Evolutionary conservation across 2,329 filamentous ascomycete species (phyloP).

Genomic region (Fusarium lyarnte): DNA sequence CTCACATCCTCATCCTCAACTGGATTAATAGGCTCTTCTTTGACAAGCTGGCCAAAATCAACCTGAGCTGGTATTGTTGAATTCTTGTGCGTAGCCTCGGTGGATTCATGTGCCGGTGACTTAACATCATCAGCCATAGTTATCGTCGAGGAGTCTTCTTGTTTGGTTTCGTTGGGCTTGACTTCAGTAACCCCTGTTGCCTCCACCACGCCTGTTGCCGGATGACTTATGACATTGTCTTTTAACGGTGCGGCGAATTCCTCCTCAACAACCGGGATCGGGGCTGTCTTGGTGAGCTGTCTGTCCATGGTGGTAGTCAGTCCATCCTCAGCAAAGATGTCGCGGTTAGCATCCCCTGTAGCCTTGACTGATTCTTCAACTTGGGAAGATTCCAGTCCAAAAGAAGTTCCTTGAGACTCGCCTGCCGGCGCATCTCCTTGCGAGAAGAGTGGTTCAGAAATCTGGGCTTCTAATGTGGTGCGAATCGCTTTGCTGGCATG

Average conservation of each 20-base stretch:
- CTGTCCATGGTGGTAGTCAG: neutral
- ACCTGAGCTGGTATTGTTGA: neutral
- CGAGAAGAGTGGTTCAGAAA: conserved; percentile 48
- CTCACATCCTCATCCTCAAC: neutral
- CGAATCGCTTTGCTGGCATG: neutral
- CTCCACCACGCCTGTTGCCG: neutral
- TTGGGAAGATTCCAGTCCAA: conserved; percentile 39
- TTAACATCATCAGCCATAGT: neutral
- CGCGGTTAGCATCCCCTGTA: neutral
- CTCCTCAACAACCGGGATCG: neutral
- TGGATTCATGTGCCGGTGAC: neutral
- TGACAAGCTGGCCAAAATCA: neutral
- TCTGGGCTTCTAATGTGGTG: conserved; percentile 30
- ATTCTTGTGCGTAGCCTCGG: neutral
- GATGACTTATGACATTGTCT: neutral
- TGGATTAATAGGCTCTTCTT: neutral
- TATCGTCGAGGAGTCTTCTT: neutral
- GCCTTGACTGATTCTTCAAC: conserved; percentile 20
- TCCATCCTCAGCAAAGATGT: neutral
- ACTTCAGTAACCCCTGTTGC: neutral
- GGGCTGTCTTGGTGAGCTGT: neutral
- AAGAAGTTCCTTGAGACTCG: conserved; percentile 37
- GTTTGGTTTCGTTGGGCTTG: neutral
- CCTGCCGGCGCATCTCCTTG: conserved; percentile 43
- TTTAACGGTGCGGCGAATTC: neutral